Evolutionary conservation across 495 filamentous ascomycete species (phyloP).

Genomic region (Lasiosphaeris hirsuta): DNA sequence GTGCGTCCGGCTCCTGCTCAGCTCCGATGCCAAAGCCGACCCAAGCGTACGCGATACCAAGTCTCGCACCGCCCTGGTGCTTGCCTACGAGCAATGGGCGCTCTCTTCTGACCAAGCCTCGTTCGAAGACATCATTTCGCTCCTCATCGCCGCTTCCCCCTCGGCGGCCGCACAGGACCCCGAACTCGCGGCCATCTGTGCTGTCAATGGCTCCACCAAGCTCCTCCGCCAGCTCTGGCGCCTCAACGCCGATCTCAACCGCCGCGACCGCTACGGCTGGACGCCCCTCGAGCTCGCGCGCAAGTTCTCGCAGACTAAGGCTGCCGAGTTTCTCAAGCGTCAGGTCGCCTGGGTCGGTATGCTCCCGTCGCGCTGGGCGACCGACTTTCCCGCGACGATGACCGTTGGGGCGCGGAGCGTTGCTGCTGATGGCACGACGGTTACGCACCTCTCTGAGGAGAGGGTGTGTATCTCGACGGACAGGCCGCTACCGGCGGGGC

Average conservation of each 20-base stretch:
- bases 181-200: conserved; percentile 20
- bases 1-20: conserved; percentile 20
- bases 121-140: conserved; percentile 19
- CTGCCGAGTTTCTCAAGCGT: conserved; percentile 18
- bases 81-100: conserved; percentile 26
- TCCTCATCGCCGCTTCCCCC: conserved; percentile 15
- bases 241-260: conserved; percentile 15
- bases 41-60: conserved; percentile 8
- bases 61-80: conserved; percentile 12
- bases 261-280: conserved; percentile 26
- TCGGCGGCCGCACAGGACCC: conserved; percentile 12
- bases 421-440: conserved; percentile 2
- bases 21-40: conserved; percentile 7
- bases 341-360: conserved; percentile 21
- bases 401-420: conserved; percentile 6
- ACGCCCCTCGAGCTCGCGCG: conserved; percentile 24
- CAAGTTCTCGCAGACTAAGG: conserved; percentile 6
- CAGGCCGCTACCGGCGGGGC: conserved; percentile 20
- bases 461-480: conserved; percentile 20
- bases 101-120: conserved; percentile 1
- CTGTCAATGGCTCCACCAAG: conserved; percentile 18
- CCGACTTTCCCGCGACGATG: conserved; percentile 3
- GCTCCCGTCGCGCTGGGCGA: conserved; percentile 20
- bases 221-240: conserved; percentile 19
- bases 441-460: conserved; percentile 1